Base-by-base conservation (phyloP, 441 rosid species). In the Theobroma grandiflorum region DNA sequence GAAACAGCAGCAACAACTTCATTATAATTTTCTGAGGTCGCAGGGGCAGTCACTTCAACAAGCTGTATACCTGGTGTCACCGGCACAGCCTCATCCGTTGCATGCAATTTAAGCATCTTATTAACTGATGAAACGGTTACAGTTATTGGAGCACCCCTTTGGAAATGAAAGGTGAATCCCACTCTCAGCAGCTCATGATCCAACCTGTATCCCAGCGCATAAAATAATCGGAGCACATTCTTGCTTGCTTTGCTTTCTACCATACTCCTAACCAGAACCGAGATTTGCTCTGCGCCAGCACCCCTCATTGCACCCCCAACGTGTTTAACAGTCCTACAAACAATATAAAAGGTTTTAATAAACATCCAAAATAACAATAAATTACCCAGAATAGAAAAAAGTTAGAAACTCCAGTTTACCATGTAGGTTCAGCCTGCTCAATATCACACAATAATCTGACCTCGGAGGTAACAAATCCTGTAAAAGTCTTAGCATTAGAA, bases 1-100 rank as follows among this genome's bases (percentile, higher is more conserved):
- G 97, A 88, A 74, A 97, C 82, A 0, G 98, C 92, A 72, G 97
- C 85, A 26, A 72, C 97, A 15, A 97, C 97, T 85, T 97, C 99
- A 15, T 83, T 82, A 82, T 95, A 95, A 57, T 91, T 97, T 85
- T 91, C 99, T 6, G 98, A 84, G 18, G 95, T 85, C 67, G 99
- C 97, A 45, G 99, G 97, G 73, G 99, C 97, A 5, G 97, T 97
- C 52, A 97, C 98, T 84, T 95, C 99, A 42, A 97, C 99, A 64
- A 97, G 82, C 89, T 97, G 98, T 84, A 97, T 95, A 26, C 99
- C 99, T 4, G 95, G 99, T 4, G 98, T 95, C 45, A 97, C 97
- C 0, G 97, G 95, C 42, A 95, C 89, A 57, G 98, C 98, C 79
- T 97, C 99, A 75, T 95, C 98, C 0, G 91, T 92, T 12, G 98